phyloP scores from a whole-genome alignment of 2,329 filamentous ascomycete species.

The Aspergillus sp. region DNA sequence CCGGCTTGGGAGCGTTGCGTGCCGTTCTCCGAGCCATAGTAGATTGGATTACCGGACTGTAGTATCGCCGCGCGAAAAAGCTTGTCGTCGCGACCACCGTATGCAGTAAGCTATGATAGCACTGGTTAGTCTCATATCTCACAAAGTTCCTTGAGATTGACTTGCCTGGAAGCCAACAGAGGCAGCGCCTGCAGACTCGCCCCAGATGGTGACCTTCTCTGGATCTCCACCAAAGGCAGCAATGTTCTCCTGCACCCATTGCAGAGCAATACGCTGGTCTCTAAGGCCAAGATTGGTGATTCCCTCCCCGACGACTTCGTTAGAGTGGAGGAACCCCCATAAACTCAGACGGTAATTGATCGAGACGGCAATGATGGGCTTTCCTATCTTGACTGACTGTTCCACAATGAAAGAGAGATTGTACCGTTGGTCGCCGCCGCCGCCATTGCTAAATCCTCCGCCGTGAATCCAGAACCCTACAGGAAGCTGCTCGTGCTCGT shows the following conservation, averaged over 20 bases:
- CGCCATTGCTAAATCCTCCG: constrained; percentile 44
- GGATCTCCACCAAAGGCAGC: constrained; percentile 10
- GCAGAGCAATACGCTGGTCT: constrained; percentile 36
- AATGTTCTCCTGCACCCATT: constrained; percentile 26
- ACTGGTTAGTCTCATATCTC: background rate
- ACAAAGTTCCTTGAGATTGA: background rate
- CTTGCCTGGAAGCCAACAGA: constrained; percentile 22
- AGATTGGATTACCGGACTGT: constrained; percentile 5
- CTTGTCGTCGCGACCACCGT: constrained; percentile 26
- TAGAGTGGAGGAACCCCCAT: constrained; percentile 56
- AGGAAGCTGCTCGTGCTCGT: constrained; percentile 14
- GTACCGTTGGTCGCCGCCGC: constrained; percentile 47
- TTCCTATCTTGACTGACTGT: constrained; percentile 52
- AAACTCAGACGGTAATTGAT: constrained; percentile 56
- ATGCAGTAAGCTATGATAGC: constrained; percentile 17
- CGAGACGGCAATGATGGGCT: constrained; percentile 56
- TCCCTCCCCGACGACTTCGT: constrained; percentile 29
- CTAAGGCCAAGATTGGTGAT: constrained; percentile 35
- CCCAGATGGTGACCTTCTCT: constrained; percentile 22
- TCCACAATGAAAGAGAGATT: constrained; percentile 64
- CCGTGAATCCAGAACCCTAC: constrained; percentile 33
- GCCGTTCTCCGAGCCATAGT: constrained; percentile 15
- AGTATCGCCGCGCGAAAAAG: constrained; percentile 30
- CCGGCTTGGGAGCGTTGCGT: constrained; percentile 6
- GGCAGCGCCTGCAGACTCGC: constrained; percentile 23